Base-by-base conservation (phyloP, 176 grass and related monocot genomes). In the Alloteropsis semialata region DNA sequence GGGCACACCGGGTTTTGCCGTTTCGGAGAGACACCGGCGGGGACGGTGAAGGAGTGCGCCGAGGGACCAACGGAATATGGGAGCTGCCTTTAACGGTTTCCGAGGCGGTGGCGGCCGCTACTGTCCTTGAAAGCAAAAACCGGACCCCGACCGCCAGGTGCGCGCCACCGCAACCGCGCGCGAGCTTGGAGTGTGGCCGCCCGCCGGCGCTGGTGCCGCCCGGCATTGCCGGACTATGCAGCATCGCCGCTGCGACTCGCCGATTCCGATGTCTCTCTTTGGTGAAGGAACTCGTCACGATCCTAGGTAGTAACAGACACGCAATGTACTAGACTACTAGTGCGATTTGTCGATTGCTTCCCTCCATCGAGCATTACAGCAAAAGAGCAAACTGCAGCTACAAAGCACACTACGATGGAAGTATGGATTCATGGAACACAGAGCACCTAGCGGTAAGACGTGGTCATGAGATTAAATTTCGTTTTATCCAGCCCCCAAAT, bases 401-500 rank as follows among this genome's bases (percentile, higher is more conserved):
- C 10, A 4, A n/a, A n/a, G n/a, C 30, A 53, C 62, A 18, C 21
- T 24, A 51, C 72, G 4, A 75, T 34, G 67, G 14, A 46, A 6
- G 17, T 29, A 69, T 6, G 15, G 33, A 21, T 24, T 6, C 57
- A 28, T 1, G 32, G 14, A 56, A n/a, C n/a, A 56, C 7, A 50
- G 10, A 37, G 21, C 62, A 28, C n/a, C 15, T 33, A 63, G 25
- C 18, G 46, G 10, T 0, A 2, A 57, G 3, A 62, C 3, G 44
- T 10, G 15, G 63, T 63, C 25, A 60, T 22, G 34, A 85, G 64
- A 89, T 85, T 64, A 64, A 81, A 76, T 44, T 73, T 37, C 43
- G 42, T 63, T 64, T 27, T 55, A 75, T 82, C 86, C 76, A 64
- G 19, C 58, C 87, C 56, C 48, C 17, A 28, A 77, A 86, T 84